phyloP scores from a whole-genome alignment of 441 rosid species.

The Populus hybrid region DNA sequence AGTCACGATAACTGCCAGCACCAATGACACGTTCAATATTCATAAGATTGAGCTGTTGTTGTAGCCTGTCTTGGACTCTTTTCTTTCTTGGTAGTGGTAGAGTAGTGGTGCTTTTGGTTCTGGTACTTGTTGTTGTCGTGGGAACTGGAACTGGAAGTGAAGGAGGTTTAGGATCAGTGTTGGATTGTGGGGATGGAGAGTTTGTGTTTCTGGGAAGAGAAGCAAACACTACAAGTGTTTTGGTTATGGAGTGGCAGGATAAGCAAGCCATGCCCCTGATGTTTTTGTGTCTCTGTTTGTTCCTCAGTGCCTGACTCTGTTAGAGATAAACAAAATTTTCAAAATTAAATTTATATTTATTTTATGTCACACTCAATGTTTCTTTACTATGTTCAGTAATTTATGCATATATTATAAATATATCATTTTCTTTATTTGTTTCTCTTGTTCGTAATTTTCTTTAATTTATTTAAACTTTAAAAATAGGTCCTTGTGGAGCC shows the following conservation, averaged over 20 bases:
- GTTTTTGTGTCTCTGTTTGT: background rate
- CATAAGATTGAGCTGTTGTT: conserved; percentile 39
- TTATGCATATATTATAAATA: background rate
- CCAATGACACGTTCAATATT: conserved; percentile 72
- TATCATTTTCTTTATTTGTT: background rate
- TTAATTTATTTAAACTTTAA: background rate
- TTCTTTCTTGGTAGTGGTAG: conserved; percentile 17
- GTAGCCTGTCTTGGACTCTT: conserved; percentile 18
- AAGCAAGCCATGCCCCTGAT: conserved; percentile 30
- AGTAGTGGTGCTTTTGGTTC: background rate
- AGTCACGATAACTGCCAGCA: conserved; percentile 64
- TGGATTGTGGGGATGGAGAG: conserved; percentile 21
- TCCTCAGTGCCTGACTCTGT: background rate
- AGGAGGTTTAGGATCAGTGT: background rate
- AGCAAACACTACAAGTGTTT: conserved; percentile 20
- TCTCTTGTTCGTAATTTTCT: background rate
- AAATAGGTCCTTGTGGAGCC: background rate
- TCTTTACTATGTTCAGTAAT: background rate
- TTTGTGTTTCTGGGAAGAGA: conserved; percentile 22
- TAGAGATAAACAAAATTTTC: background rate
- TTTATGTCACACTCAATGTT: background rate
- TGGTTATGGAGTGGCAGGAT: conserved; percentile 24
- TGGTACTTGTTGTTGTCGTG: conserved; percentile 5
- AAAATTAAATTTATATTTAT: too few relatives aligned
- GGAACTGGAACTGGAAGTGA: conserved; percentile 3